Percentiles rank a stretch among this genome's conserved stretches.
phyloP scores from a whole-genome alignment of 78 protist species.

The Cavenderia fasciculata region DNA sequence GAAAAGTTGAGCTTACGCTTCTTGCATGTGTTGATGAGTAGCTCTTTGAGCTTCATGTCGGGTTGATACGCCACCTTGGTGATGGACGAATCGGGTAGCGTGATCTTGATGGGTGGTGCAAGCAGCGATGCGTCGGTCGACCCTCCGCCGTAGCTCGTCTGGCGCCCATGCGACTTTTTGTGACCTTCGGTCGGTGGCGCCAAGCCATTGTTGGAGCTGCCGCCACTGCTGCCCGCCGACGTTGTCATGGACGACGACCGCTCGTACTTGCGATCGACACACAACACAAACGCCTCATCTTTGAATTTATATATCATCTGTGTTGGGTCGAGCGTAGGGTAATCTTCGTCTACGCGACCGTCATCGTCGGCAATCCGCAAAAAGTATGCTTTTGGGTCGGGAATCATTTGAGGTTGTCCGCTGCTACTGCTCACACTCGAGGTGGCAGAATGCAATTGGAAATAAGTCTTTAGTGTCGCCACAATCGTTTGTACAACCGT shows the following conservation, averaged over 20 bases:
- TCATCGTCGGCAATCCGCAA: slow-evolving; percentile 53
- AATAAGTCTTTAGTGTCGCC: slow-evolving; percentile 28
- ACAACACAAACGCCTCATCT: slow-evolving; percentile 38
- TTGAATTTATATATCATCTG: slow-evolving; percentile 40
- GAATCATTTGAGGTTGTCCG: neutral
- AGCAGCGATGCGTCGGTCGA: slow-evolving; percentile 2
- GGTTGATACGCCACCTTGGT: slow-evolving; percentile 68
- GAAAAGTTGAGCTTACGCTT: slow-evolving; percentile 28
- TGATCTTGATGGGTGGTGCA: slow-evolving; percentile 34
- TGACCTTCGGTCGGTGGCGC: neutral
- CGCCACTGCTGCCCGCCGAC: neutral
- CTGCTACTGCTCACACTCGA: neutral
- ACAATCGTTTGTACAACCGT: slow-evolving; percentile 64
- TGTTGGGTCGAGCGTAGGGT: slow-evolving; percentile 59
- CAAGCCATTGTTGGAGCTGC: neutral
- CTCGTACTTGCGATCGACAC: slow-evolving; percentile 59
- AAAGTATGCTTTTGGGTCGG: slow-evolving; percentile 64
- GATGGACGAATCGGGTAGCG: slow-evolving; percentile 62
- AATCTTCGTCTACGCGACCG: slow-evolving; percentile 53
- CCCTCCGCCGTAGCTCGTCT: neutral
- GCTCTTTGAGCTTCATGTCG: slow-evolving; percentile 38
- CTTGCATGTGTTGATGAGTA: slow-evolving; percentile 43
- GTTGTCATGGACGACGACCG: slow-evolving; percentile 13
- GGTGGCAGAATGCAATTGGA: neutral
- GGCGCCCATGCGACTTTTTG: slow-evolving; percentile 7